These are phyloP conservation scores for Hemileia vastatrix DNA, from an alignment of 1,284 basidiomycete genomes.

Conservation along the genomic window DNA sequence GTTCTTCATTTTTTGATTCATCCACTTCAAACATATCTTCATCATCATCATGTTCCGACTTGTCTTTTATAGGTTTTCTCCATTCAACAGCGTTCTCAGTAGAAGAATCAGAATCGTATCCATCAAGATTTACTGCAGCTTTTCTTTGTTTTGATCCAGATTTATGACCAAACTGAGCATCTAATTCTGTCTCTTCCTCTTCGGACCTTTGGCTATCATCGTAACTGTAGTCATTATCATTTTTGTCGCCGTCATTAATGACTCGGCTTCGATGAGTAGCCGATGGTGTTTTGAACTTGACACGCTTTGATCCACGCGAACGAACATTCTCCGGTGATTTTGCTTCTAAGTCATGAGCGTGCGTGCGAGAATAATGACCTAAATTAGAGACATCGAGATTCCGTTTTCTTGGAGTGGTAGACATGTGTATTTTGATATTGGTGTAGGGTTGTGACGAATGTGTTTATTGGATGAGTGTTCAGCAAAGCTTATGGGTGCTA, in stretches of 20 bases:
- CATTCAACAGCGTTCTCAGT: conserved; percentile 87
- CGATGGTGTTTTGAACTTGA: background rate
- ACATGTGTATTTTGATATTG: too few relatives aligned
- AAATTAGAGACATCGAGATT: conserved; percentile 1
- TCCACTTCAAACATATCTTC: conserved; percentile 80
- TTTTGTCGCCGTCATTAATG: background rate
- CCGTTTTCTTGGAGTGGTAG: too few relatives aligned
- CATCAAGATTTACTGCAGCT: conserved; percentile 54
- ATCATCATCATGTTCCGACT: conserved; percentile 48
- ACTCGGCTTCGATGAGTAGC: background rate
- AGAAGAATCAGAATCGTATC: conserved; percentile 87
- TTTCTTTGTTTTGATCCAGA: conserved; percentile 24
- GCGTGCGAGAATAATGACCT: background rate
- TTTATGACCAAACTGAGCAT: too few relatives aligned
- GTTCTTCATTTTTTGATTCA: conserved; percentile 42
- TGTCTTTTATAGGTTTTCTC: conserved; percentile 61
- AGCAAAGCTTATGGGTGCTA: too few relatives aligned
- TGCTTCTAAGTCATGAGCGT: conserved; percentile 5
- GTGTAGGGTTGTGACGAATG: too few relatives aligned
- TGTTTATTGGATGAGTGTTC: too few relatives aligned
- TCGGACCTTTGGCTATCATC: too few relatives aligned
- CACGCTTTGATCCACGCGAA: background rate
- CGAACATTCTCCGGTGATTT: conserved; percentile 2
- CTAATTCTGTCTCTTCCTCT: too few relatives aligned
- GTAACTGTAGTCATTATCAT: conserved; percentile 7